Conservation (phyloP, 768 basidiomycete genomes). For the Inosperma sp. region DNA sequence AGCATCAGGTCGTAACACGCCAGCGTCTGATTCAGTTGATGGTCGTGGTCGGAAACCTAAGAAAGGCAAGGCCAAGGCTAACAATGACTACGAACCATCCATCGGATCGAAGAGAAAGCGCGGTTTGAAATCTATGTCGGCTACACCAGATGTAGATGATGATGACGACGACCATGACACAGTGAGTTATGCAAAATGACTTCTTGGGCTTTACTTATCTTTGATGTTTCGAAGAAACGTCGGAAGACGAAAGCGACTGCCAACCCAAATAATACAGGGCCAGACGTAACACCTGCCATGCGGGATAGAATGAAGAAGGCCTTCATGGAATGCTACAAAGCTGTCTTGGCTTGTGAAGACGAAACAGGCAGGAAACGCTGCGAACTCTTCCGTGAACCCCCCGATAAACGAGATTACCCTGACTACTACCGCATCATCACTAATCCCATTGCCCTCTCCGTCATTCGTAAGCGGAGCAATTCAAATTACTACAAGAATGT, state of each 20-base stretch:
- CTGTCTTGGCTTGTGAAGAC: constrained; percentile 69
- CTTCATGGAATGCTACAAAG: constrained; percentile 70
- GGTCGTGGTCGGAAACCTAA: constrained; percentile 62
- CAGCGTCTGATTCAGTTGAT: constrained; percentile 46
- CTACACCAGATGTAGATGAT: constrained; percentile 73
- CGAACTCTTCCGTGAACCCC: constrained; percentile 85
- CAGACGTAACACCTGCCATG: constrained; percentile 53
- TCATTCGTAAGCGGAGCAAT: constrained; percentile 73
- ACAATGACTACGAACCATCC: constrained; percentile 48
- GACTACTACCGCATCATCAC: constrained; percentile 90
- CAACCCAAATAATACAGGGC: constrained; percentile 27
- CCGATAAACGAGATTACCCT: constrained; percentile 78
- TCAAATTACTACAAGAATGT: constrained; percentile 70
- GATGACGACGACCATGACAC: constrained; percentile 72
- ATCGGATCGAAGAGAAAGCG: constrained; percentile 73
- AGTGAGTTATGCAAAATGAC: constrained; percentile 36
- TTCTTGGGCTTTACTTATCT: constrained; percentile 1
- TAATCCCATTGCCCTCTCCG: constrained; percentile 82
- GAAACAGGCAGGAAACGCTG: constrained; percentile 73
- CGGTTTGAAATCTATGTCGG: constrained; percentile 65
- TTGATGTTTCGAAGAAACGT: constrained; percentile 57
- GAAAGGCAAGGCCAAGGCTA: constrained; percentile 58
- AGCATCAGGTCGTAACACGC: constrained; percentile 59
- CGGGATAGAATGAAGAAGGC: constrained; percentile 81
- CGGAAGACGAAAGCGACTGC: constrained; percentile 59